Conservation (phyloP, 1,284 basidiomycete genomes). For the Pseudozyma sp. region DNA sequence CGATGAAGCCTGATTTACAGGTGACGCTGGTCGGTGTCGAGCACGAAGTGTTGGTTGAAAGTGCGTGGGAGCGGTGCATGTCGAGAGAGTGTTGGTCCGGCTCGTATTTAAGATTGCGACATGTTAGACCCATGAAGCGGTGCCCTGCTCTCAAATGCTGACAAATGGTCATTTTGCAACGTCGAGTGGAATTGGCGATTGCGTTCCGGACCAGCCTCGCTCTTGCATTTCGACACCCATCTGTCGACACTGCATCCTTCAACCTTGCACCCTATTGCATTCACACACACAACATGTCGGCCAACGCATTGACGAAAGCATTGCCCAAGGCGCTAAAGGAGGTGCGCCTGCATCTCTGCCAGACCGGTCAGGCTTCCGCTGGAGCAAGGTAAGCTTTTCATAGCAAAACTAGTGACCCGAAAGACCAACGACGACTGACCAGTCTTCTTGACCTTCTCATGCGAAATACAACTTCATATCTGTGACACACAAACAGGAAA, state of each 20-base stretch:
- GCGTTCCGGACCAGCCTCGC: not conserved
- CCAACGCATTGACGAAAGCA: constrained; percentile 57
- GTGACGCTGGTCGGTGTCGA: too few relatives aligned
- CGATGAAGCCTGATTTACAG: too few relatives aligned
- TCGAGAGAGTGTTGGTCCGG: constrained; percentile 20
- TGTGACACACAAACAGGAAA: constrained; percentile 37
- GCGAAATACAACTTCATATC: too few relatives aligned
- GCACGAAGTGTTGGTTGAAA: not conserved
- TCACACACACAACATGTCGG: constrained; percentile 48
- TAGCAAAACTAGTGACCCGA: not conserved
- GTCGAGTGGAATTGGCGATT: constrained; percentile 4
- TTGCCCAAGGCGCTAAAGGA: constrained; percentile 66
- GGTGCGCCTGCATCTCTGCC: constrained; percentile 66
- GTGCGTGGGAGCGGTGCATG: not conserved
- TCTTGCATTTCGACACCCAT: constrained; percentile 1
- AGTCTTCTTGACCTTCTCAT: too few relatives aligned
- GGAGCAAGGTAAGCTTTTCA: constrained; percentile 63
- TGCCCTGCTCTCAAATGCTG: constrained; percentile 16
- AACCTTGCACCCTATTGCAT: not conserved
- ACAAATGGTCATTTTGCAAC: constrained; percentile 20
- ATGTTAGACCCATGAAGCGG: not conserved
- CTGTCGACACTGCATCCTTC: constrained; percentile 1
- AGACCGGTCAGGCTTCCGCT: constrained; percentile 61
- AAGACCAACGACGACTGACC: constrained; percentile 7
- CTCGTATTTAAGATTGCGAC: constrained; percentile 1